These are phyloP conservation scores for Ligustrum vulgare DNA, from an alignment of 257 asterid species.

Conservation along the genomic window DNA sequence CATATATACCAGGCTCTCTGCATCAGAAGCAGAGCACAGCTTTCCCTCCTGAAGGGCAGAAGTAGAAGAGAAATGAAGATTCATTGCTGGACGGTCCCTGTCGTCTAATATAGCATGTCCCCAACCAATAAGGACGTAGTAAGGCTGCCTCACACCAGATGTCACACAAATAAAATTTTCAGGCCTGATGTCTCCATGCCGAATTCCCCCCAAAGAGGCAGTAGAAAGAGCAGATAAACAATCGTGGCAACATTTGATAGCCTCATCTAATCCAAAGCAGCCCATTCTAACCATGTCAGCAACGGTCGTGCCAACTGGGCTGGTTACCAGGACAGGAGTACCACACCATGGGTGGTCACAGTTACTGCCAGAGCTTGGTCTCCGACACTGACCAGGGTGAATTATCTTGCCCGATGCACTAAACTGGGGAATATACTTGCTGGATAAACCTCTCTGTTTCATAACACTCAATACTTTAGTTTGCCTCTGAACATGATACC, in stretches of 20 bases:
- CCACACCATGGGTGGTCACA: constrained; percentile 90
- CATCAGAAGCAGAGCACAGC: constrained; percentile 93
- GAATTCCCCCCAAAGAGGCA: constrained; percentile 69
- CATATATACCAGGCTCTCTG: constrained; percentile 89
- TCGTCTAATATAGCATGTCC: constrained; percentile 97
- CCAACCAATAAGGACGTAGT: constrained; percentile 84
- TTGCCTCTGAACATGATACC: constrained; percentile 99
- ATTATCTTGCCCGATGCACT: constrained; percentile 76
- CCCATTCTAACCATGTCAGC: constrained; percentile 75
- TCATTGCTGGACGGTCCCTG: constrained; percentile 86
- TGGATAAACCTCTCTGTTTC: constrained; percentile 83
- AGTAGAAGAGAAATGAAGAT: constrained; percentile 92
- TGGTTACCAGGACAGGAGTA: constrained; percentile 71
- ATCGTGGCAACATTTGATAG: constrained; percentile 92
- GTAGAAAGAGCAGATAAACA: constrained; percentile 81
- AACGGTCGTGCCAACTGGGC: constrained; percentile 78
- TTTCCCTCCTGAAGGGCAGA: constrained; percentile 96
- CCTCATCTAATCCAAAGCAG: constrained; percentile 63
- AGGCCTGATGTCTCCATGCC: constrained; percentile 92
- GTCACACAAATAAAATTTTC: constrained; percentile 70
- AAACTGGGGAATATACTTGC: constrained; percentile 81
- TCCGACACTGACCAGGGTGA: constrained; percentile 76
- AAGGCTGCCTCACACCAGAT: constrained; percentile 51
- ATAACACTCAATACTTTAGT: constrained; percentile 82
- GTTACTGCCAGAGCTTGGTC: constrained; percentile 56